Percentiles rank a stretch among this genome's conserved stretches.
Evolutionary conservation across 2,329 filamentous ascomycete genomes (phyloP).

Genomic region (Trichoderma sp.): DNA sequence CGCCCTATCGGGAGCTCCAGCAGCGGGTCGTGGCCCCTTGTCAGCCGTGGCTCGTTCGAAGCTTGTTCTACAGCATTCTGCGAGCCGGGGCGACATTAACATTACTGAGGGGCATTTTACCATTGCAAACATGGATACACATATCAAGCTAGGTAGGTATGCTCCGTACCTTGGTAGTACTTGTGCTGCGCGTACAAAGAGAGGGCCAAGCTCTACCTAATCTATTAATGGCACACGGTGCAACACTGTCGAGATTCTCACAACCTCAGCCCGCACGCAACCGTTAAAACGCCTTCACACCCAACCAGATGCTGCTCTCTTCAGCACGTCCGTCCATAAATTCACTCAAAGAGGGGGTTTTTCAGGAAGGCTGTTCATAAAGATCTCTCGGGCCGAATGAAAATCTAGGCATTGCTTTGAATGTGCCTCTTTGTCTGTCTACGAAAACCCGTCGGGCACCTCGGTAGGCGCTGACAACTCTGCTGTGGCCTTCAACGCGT

Average conservation of each 20-base stretch:
- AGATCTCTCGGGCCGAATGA: conserved; percentile 13
- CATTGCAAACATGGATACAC: not conserved
- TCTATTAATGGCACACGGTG: conserved; percentile 11
- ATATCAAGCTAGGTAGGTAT: not conserved
- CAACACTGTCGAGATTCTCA: conserved; percentile 6
- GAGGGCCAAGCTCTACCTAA: not conserved
- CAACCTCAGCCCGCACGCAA: conserved; percentile 12
- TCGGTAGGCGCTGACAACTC: not conserved
- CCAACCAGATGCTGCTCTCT: not conserved
- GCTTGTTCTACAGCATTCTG: conserved; percentile 14
- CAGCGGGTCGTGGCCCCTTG: conserved; percentile 23
- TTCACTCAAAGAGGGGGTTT: conserved; percentile 17
- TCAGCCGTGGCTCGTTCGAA: conserved; percentile 13
- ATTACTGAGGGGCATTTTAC: not conserved
- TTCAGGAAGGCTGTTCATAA: not conserved
- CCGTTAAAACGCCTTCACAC: not conserved
- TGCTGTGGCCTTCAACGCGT: not conserved
- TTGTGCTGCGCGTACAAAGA: not conserved
- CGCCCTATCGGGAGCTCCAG: conserved; percentile 18
- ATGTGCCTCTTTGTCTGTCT: not conserved
- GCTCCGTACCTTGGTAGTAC: not conserved
- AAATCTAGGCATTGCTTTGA: not conserved
- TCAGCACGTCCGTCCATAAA: conserved; percentile 5
- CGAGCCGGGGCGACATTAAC: not conserved
- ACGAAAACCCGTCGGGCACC: not conserved